These are phyloP conservation scores for Sergeia podlipaevii DNA, from an alignment of 208 protist genomes.

Conservation along the genomic window DNA sequence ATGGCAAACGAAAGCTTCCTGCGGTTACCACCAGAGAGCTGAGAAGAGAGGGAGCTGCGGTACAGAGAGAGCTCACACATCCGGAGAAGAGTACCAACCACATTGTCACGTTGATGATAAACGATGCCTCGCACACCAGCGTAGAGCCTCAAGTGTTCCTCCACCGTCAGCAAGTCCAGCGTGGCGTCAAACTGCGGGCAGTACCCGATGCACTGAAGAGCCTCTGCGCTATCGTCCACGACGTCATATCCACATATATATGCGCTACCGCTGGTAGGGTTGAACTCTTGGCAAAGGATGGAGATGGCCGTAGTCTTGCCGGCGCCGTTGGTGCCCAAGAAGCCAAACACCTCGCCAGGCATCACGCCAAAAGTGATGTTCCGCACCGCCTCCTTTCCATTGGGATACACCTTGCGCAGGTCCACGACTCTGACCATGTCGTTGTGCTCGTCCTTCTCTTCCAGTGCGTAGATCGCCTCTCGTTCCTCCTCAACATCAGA, in stretches of 20 bases:
- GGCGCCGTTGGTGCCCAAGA: conserved; percentile 75
- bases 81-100: conserved; percentile 8
- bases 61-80: conserved; percentile 17
- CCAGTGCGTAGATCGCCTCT: background rate
- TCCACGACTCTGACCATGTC: conserved; percentile 50
- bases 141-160: conserved; percentile 92
- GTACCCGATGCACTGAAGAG: conserved; percentile 85
- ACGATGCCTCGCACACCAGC: conserved; percentile 47
- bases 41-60: background rate
- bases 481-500: conserved; percentile 19
- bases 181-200: conserved; percentile 96
- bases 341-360: conserved; percentile 62
- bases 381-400: conserved; percentile 36
- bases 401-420: conserved; percentile 42
- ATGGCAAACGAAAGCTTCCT: conserved; percentile 51
- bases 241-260: conserved; percentile 54
- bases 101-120: background rate
- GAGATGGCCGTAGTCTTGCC: conserved; percentile 77
- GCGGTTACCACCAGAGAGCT: conserved; percentile 48
- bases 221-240: conserved; percentile 27
- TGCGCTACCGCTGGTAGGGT: conserved; percentile 33
- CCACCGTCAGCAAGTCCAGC: conserved; percentile 87
- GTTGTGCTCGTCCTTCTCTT: conserved; percentile 8
- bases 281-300: conserved; percentile 58
- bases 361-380: conserved; percentile 55